phyloP scores from a whole-genome alignment of 495 filamentous ascomycete genomes.

The Penicillium subrubescens region DNA sequence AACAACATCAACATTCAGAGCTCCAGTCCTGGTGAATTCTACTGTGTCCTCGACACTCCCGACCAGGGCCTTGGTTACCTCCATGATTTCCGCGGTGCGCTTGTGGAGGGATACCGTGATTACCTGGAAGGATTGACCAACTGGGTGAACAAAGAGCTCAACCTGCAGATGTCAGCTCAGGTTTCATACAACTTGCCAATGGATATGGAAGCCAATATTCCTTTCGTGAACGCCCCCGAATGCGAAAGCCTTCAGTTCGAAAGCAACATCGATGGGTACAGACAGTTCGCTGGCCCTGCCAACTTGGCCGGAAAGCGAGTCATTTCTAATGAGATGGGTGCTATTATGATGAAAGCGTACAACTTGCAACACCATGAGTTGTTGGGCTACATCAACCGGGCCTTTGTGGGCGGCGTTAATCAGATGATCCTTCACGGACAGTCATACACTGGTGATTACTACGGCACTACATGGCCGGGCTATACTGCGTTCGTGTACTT shows the following conservation, averaged over 20 bases:
- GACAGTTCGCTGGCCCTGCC: slow-evolving; percentile 49
- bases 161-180: slow-evolving; percentile 46
- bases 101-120: slow-evolving; percentile 36
- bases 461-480: slow-evolving; percentile 50
- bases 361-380: slow-evolving; percentile 29
- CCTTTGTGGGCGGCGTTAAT: slow-evolving; percentile 45
- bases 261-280: slow-evolving; percentile 45
- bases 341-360: slow-evolving; percentile 30
- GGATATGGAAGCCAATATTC: slow-evolving; percentile 46
- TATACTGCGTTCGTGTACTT: slow-evolving; percentile 48
- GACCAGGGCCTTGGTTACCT: slow-evolving; percentile 30
- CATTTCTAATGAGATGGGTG: slow-evolving; percentile 47
- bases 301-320: slow-evolving; percentile 37
- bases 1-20: slow-evolving; percentile 31
- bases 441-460: slow-evolving; percentile 42
- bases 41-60: slow-evolving; percentile 27
- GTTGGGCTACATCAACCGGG: slow-evolving; percentile 31
- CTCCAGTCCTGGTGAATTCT: slow-evolving; percentile 18
- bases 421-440: slow-evolving; percentile 51
- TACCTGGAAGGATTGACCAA: slow-evolving; percentile 35
- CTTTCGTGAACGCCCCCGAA: slow-evolving; percentile 48
- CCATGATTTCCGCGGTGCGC: slow-evolving; percentile 35
- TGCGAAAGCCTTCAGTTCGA: slow-evolving; percentile 33
- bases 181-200: slow-evolving; percentile 51
- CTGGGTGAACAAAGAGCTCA: slow-evolving; percentile 37